Evolutionary conservation across 306 rosid genomes (phyloP).

Genomic region (Nissolia schottii): DNA sequence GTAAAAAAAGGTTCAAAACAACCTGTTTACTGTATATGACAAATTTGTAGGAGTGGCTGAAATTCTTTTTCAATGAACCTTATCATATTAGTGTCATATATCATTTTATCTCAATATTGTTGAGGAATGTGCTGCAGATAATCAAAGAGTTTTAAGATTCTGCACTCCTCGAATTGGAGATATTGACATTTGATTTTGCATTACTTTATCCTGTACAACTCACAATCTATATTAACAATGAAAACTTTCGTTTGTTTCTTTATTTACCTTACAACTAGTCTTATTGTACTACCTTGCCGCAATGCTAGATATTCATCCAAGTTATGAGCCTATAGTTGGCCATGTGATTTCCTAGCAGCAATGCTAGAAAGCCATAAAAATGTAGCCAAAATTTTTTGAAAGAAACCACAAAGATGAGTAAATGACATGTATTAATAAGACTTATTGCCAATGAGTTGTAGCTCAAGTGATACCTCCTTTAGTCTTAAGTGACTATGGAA

Average conservation of each 20-base stretch:
- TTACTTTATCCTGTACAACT: neutral
- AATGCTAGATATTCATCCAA: neutral
- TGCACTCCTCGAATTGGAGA: neutral
- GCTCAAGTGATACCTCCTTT: no score
- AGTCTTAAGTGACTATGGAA: no score
- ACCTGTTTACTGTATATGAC: slow-evolving; percentile 27
- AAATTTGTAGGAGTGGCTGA: slow-evolving; percentile 23
- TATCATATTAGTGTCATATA: neutral
- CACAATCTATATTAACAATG: neutral
- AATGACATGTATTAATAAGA: no score
- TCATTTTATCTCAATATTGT: neutral
- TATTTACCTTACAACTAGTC: neutral
- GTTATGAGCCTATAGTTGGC: neutral
- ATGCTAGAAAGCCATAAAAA: no score
- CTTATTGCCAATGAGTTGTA: no score
- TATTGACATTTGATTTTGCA: neutral
- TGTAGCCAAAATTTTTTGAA: no score
- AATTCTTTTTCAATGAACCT: slow-evolving; percentile 24
- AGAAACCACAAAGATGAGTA: no score
- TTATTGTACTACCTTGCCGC: neutral
- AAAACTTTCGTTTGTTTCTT: neutral
- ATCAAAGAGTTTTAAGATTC: neutral
- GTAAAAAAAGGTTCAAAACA: slow-evolving; percentile 27
- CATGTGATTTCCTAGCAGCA: neutral
- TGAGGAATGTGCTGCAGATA: neutral